Evolutionary conservation across 768 basidiomycete species (phyloP).

Genomic region (Sutorius australiensis): DNA sequence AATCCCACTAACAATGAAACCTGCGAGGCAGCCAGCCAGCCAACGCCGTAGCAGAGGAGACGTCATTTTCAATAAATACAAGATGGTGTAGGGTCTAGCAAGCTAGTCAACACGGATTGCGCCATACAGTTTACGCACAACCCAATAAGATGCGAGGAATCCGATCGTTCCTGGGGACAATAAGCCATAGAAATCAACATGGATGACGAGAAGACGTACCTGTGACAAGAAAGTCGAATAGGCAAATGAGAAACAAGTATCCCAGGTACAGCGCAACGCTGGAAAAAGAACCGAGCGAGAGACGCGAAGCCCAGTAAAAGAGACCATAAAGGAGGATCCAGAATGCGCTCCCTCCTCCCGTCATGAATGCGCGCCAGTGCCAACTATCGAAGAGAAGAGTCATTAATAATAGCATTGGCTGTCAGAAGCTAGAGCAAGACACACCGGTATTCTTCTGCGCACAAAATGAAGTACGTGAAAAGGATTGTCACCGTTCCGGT

Average conservation of each 20-base stretch:
- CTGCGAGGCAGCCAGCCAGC: not conserved
- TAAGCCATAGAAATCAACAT: not conserved
- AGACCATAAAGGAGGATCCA: slow-evolving; percentile 89
- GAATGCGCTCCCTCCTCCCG: slow-evolving; percentile 87
- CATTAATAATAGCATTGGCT: slow-evolving; percentile 1
- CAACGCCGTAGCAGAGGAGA: not conserved
- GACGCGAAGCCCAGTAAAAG: slow-evolving; percentile 82
- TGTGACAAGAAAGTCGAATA: slow-evolving; percentile 86
- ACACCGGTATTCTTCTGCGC: slow-evolving; percentile 91
- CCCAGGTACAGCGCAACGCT: slow-evolving; percentile 86
- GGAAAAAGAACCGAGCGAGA: slow-evolving; percentile 80
- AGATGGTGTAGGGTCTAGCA: not conserved
- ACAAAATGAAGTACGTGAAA: slow-evolving; percentile 87
- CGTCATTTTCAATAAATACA: slow-evolving; percentile 12
- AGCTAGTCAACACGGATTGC: slow-evolving; percentile 71
- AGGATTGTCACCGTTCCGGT: slow-evolving; percentile 89
- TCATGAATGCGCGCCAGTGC: slow-evolving; percentile 95
- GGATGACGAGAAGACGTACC: slow-evolving; percentile 40
- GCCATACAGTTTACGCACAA: slow-evolving; percentile 77
- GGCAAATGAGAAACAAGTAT: slow-evolving; percentile 76
- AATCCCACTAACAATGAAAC: not conserved
- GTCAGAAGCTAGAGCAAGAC: slow-evolving; percentile 13
- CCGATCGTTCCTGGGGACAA: slow-evolving; percentile 75
- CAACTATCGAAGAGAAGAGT: slow-evolving; percentile 48
- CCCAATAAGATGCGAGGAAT: slow-evolving; percentile 88